Evolutionary conservation across 2,329 filamentous ascomycete species (phyloP), one percentile per base, ranked within the genome.

Genomic region (Fusarium sp.): DNA sequence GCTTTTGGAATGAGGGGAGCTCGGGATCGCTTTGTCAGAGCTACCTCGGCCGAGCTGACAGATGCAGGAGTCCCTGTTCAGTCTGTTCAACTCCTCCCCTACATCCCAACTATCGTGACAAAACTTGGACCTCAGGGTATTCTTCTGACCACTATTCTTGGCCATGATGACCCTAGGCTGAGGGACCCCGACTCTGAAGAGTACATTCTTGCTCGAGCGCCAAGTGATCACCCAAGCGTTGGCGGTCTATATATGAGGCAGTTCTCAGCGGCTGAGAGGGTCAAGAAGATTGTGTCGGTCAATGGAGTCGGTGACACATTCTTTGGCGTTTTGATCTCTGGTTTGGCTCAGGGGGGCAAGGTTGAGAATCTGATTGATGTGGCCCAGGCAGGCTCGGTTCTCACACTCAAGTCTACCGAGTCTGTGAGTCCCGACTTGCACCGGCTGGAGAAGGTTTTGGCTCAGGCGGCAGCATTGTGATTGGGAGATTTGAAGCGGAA

Each of bases 241-340:
- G 91, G 95, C 0, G 96, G 95, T 0, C 87, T 98, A 4, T 98
- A 98, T 79, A 95, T 98, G 92, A 82, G 89, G 37, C 75, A 90
- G 22, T 94, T 94, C 80, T 90, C 93, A 0, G 86, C 93, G 0
- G 89, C 89, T 1, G 91, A 93, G 80, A 84, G 86, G 17, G 87
- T 98, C 0, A 84, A 88, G 22, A 90, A 97, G 30, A 87, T 97
- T 1, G 91, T 96, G 2, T 98, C 95, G 56, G 96, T 98, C 11
- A 98, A 98, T 81, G 97, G 96, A 0, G 95, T 95, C 3, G 97
- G 97, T 0, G 97, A 99, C 83, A 98, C 97, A 0, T 95, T 98
- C 81, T 86, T 97, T 10, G 97, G 96, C 0, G 93, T 95, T 15
- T 77, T 98, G 65, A 86, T 98, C n/a, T 93, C 95, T 2, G 94